These are phyloP conservation scores for Clathrospora elynae DNA, from an alignment of 2,329 filamentous ascomycete genomes.

Conservation along the genomic window DNA sequence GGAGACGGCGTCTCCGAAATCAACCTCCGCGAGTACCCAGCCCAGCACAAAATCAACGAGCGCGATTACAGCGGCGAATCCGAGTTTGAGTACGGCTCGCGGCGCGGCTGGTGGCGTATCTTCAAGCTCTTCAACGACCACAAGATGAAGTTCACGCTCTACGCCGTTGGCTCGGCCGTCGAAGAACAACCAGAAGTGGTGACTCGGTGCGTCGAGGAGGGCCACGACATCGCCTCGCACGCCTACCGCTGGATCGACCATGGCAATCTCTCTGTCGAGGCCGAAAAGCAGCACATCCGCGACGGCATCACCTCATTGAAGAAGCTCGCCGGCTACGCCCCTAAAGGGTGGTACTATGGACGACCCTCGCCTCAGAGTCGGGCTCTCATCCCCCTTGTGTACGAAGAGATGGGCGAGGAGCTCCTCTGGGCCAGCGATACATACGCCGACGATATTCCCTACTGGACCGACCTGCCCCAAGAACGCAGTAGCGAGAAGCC, in stretches of 20 bases:
- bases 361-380: conserved; percentile 53
- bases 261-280: conserved; percentile 53
- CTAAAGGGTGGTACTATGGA: conserved; percentile 59
- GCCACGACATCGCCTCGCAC: conserved; percentile 58
- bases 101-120: conserved; percentile 57
- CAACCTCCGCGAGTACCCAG: conserved; percentile 46
- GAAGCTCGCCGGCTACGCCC: conserved; percentile 53
- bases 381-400: conserved; percentile 57
- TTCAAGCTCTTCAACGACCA: conserved; percentile 57
- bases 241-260: conserved; percentile 60
- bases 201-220: conserved; percentile 54
- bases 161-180: conserved; percentile 57
- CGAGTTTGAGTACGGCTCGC: conserved; percentile 59
- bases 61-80: conserved; percentile 55
- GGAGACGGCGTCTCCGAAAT: conserved; percentile 43
- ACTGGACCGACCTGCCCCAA: conserved; percentile 60
- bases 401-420: conserved; percentile 59
- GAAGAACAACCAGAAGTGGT: conserved; percentile 57
- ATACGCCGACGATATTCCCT: conserved; percentile 62
- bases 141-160: conserved; percentile 58
- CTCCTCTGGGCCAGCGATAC: conserved; percentile 58
- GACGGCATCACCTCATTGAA: conserved; percentile 52
- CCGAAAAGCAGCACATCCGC: conserved; percentile 56
- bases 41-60: conserved; percentile 47
- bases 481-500: conserved; percentile 50